Conservation (phyloP, 2,329 filamentous ascomycete species). For the Trichophyton benhamiae region DNA sequence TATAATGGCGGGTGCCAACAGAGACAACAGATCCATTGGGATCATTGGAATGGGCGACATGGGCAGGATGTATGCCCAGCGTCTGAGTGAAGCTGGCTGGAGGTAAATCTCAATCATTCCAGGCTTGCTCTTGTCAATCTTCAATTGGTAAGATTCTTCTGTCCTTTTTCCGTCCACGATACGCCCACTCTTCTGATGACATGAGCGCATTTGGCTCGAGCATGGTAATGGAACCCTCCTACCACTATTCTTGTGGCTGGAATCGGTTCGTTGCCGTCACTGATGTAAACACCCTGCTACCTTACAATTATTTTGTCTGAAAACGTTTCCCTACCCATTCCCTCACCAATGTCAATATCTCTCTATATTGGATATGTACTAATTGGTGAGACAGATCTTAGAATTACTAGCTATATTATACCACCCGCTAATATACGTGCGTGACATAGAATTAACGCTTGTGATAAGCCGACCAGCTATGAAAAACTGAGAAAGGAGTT, state of each 20-base stretch:
- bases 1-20: constrained; percentile 5
- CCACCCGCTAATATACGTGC: not conserved
- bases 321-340: constrained; percentile 22
- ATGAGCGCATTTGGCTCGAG: constrained; percentile 99
- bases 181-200: constrained; percentile 62
- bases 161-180: constrained; percentile 8
- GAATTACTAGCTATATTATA: not conserved
- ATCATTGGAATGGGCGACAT: constrained; percentile 99
- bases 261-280: constrained; percentile 54
- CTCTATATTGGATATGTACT: not conserved
- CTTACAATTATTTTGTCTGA: constrained; percentile 82
- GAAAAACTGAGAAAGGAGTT: constrained; percentile 72
- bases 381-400: not conserved
- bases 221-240: constrained; percentile 55
- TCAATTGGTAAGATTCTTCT: constrained; percentile 9
- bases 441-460: constrained; percentile 68
- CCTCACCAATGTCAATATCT: constrained; percentile 7
- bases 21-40: constrained; percentile 62
- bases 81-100: constrained; percentile 84
- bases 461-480: constrained; percentile 83
- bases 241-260: constrained; percentile 64
- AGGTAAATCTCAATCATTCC: constrained; percentile 52
- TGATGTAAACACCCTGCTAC: constrained; percentile 99
- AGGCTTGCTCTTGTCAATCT: not conserved
- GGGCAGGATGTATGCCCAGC: constrained; percentile 95